These are phyloP conservation scores for Umbelopsis isabellina DNA, from an alignment of 192 early-diverging fungal genomes.

Conservation along the genomic window DNA sequence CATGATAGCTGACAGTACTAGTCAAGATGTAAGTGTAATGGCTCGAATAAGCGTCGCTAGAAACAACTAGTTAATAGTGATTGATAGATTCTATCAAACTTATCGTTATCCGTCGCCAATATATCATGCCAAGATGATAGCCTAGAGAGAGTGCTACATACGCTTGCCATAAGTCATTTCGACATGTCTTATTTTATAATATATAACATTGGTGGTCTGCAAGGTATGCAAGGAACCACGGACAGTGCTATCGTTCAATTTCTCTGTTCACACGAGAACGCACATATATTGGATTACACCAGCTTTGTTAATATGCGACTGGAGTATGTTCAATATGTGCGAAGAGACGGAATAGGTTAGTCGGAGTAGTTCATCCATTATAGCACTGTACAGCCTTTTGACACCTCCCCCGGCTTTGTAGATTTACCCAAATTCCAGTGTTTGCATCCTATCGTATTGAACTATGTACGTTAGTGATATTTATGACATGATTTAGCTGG, in stretches of 20 bases:
- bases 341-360: not conserved
- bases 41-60: too few species aligned
- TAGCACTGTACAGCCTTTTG: not conserved
- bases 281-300: not conserved
- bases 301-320: not conserved
- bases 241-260: not conserved
- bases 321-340: not conserved
- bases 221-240: not conserved
- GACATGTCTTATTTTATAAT: too few species aligned
- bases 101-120: too few species aligned
- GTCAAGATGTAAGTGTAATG: too few species aligned
- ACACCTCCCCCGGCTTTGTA: not conserved
- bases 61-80: too few species aligned
- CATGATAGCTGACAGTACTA: too few species aligned
- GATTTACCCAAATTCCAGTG: not conserved
- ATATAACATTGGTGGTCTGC: too few species aligned
- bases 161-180: too few species aligned
- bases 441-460: not conserved
- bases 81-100: too few species aligned
- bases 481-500: too few species aligned
- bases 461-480: not conserved
- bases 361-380: not conserved
- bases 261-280: constrained; percentile 5
- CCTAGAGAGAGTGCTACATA: too few species aligned
- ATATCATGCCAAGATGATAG: too few species aligned